These are phyloP conservation scores for Mucor sp. DNA, from an alignment of 371 early-diverging fungal genomes.

Conservation along the genomic window DNA sequence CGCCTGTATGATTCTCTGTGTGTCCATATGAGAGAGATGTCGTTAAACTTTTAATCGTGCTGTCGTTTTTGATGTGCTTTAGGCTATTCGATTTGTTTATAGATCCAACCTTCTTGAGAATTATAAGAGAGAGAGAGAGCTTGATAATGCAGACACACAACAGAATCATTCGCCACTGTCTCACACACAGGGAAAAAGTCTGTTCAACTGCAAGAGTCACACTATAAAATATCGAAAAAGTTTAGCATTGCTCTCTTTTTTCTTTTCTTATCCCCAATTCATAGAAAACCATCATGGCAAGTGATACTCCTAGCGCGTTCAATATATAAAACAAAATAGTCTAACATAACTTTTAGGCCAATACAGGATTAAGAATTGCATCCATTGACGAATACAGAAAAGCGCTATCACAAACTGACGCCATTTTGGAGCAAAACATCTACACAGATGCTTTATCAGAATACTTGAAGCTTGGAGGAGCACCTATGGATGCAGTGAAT, in stretches of 20 bases:
- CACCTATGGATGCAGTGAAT: conserved; percentile 66
- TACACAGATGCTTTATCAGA: conserved; percentile 43
- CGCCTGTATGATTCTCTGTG: too few relatives aligned
- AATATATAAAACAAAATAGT: neutral
- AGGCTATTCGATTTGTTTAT: too few relatives aligned
- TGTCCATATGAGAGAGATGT: too few relatives aligned
- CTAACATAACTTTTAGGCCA: neutral
- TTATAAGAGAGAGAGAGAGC: too few relatives aligned
- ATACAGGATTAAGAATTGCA: conserved; percentile 17
- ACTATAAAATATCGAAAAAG: neutral
- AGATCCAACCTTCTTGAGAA: too few relatives aligned
- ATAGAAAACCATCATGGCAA: neutral
- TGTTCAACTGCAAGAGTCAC: neutral
- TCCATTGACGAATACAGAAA: conserved; percentile 24
- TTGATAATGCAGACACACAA: too few relatives aligned
- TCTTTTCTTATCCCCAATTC: neutral
- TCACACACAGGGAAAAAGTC: too few relatives aligned
- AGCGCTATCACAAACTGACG: conserved; percentile 41
- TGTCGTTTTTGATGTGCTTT: too few relatives aligned
- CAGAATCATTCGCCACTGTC: too few relatives aligned
- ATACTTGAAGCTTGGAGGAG: conserved; percentile 61
- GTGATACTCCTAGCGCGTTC: neutral
- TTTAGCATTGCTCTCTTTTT: neutral
- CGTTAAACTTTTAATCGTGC: too few relatives aligned
- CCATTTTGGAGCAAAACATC: conserved; percentile 66